A percentile compares a stretch with the other conserved stretches of the same genome.
Conservation (phyloP, 345 rosid genomes). For the Boechera divaricarpa region DNA sequence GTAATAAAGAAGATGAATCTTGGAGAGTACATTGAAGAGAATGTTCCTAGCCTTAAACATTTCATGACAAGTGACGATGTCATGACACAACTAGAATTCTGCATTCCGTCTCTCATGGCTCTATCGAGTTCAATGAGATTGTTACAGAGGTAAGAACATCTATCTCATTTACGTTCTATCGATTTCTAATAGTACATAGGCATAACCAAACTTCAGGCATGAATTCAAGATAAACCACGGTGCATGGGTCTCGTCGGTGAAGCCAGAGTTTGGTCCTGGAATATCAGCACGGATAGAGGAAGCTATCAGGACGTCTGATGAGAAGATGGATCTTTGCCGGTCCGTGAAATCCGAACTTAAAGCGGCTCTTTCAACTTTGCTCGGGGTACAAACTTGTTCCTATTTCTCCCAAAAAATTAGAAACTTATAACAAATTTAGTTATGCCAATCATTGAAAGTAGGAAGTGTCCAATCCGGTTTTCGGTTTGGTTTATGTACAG, state of each 20-base stretch:
- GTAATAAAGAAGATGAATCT: constrained; percentile 55
- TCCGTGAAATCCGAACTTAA: constrained; percentile 58
- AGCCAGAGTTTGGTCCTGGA: constrained; percentile 78
- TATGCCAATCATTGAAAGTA: not conserved
- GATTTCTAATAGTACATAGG: not conserved
- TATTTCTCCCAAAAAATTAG: not conserved
- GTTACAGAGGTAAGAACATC: constrained; percentile 61
- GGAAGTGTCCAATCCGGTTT: not conserved
- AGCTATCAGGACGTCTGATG: constrained; percentile 61
- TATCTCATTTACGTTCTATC: not conserved
- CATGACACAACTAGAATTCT: constrained; percentile 47
- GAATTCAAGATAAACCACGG: constrained; percentile 89
- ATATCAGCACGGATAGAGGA: constrained; percentile 66
- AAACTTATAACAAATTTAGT: not conserved
- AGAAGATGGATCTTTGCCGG: constrained; percentile 52
- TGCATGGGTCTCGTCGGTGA: constrained; percentile 68
- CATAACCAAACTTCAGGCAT: constrained; percentile 50
- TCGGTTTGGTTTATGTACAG: not conserved
- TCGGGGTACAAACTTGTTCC: constrained; percentile 62
- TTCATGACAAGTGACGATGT: constrained; percentile 53
- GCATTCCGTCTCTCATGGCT: constrained; percentile 73
- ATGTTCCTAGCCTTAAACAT: constrained; percentile 70
- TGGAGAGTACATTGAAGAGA: constrained; percentile 67
- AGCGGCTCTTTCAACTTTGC: constrained; percentile 64
- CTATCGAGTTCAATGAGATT: constrained; percentile 75